These are phyloP conservation scores for Venturia aucupariae DNA, from an alignment of 2,329 filamentous ascomycete genomes.

Conservation along the genomic window DNA sequence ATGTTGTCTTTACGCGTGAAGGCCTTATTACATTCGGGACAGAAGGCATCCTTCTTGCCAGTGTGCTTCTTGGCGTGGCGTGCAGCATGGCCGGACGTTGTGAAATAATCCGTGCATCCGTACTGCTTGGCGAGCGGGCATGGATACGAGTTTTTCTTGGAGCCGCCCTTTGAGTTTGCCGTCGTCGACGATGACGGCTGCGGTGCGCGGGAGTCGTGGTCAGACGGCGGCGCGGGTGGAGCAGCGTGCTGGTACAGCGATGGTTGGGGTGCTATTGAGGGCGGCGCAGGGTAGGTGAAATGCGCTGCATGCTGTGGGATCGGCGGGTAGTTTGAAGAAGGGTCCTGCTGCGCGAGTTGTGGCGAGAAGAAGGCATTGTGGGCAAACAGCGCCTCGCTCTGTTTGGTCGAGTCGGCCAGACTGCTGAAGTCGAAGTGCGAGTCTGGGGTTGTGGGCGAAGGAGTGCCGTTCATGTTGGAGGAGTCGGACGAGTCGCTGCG, in stretches of 20 bases:
- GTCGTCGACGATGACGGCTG: background rate
- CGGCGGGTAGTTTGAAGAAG: constrained; percentile 10
- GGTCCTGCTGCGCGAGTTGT: constrained; percentile 7
- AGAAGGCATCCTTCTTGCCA: constrained; percentile 67
- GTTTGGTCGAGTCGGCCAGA: background rate
- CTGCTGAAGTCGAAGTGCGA: constrained; percentile 21
- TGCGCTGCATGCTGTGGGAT: background rate
- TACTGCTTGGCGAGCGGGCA: constrained; percentile 64
- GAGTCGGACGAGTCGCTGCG: constrained; percentile 40
- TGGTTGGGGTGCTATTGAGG: constrained; percentile 14
- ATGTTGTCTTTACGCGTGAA: constrained; percentile 80
- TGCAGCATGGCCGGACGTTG: constrained; percentile 76
- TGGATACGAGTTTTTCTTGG: constrained; percentile 29
- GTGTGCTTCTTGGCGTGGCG: constrained; percentile 79
- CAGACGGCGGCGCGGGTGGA: background rate
- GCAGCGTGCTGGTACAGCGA: background rate
- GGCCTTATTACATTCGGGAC: constrained; percentile 63
- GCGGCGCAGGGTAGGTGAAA: constrained; percentile 14
- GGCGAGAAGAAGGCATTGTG: constrained; percentile 8
- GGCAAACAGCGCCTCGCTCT: background rate
- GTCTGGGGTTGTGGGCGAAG: constrained; percentile 39
- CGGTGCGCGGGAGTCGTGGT: background rate
- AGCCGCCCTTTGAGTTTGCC: background rate
- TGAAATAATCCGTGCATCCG: constrained; percentile 70
- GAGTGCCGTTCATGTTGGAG: constrained; percentile 31